Evolutionary conservation across 2,329 filamentous ascomycete genomes (phyloP).

Genomic region (Aspergillus japonicus): DNA sequence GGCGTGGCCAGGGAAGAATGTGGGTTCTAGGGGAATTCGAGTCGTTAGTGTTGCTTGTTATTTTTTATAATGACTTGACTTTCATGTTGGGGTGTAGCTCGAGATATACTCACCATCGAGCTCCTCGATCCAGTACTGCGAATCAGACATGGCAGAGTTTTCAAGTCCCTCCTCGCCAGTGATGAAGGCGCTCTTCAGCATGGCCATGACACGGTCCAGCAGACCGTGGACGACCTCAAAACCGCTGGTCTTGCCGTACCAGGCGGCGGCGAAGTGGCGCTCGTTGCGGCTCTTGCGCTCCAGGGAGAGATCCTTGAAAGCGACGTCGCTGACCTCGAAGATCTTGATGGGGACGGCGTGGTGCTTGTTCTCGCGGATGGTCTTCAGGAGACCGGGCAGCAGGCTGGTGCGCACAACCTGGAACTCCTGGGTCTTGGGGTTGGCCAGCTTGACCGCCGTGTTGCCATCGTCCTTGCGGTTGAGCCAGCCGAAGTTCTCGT

Average conservation of each 20-base stretch:
- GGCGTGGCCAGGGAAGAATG: conserved; percentile 87
- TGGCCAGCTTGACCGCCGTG: conserved; percentile 79
- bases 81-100: neutral
- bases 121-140: conserved; percentile 92
- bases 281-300: conserved; percentile 92
- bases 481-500: conserved; percentile 96
- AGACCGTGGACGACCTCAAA: conserved; percentile 96
- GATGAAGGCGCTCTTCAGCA: conserved; percentile 82
- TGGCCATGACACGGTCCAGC: conserved; percentile 84
- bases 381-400: conserved; percentile 86
- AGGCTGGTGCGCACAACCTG: conserved; percentile 87
- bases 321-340: conserved; percentile 87
- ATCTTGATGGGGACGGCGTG: conserved; percentile 87
- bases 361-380: conserved; percentile 87
- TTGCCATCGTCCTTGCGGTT: conserved; percentile 85
- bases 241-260: conserved; percentile 89
- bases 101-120: conserved; percentile 61
- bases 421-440: conserved; percentile 91
- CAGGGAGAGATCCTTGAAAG: conserved; percentile 76
- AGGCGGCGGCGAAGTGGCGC: conserved; percentile 92
- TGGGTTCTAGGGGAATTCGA: conserved; percentile 58
- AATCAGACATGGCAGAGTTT: conserved; percentile 57
- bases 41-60: neutral
- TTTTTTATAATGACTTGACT: neutral
- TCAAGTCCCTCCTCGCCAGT: conserved; percentile 70